A percentile compares a stretch with the other conserved stretches of the same genome.
These are phyloP conservation scores for Crithidia acanthocephali DNA, from an alignment of 208 protist species.

Conservation along the genomic window DNA sequence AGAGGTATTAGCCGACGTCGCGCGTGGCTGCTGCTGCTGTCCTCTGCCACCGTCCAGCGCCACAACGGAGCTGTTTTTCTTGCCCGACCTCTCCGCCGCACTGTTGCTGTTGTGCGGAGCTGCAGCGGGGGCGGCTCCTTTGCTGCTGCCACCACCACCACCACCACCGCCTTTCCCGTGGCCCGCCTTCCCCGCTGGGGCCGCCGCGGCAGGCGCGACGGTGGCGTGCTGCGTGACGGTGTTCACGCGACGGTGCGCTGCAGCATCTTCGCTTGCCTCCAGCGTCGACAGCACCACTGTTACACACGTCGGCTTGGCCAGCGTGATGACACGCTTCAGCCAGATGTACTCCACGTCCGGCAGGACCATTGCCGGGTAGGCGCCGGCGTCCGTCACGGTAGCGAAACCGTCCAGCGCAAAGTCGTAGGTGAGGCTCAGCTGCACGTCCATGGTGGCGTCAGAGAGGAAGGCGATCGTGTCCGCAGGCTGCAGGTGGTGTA, in stretches of 20 bases:
- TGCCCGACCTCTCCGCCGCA: neutral
- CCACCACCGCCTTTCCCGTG: constrained; percentile 12
- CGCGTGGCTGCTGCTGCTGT: constrained; percentile 1
- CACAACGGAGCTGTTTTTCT: constrained; percentile 14
- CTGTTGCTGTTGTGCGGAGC: neutral
- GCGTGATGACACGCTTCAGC: constrained; percentile 78
- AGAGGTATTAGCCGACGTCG: neutral
- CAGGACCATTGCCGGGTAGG: constrained; percentile 40
- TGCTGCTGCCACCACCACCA: neutral
- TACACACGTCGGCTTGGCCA: constrained; percentile 56
- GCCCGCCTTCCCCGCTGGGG: neutral
- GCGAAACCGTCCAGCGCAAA: constrained; percentile 35
- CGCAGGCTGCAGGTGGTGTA: constrained; percentile 41
- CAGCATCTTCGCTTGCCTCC: constrained; percentile 50
- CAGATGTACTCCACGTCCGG: constrained; percentile 64
- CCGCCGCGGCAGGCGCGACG: neutral
- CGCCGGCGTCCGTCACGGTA: constrained; percentile 70
- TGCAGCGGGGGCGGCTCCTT: too few relatives aligned
- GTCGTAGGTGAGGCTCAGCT: constrained; percentile 41
- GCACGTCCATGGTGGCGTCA: constrained; percentile 47
- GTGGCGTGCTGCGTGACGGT: constrained; percentile 21
- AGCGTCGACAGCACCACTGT: constrained; percentile 73
- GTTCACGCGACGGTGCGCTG: constrained; percentile 38
- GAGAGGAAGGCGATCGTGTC: constrained; percentile 60
- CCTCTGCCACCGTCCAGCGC: constrained; percentile 2